Percentiles rank a stretch among this genome's conserved stretches.
Conservation (phyloP, 805 yeast genomes). For the Kregervanrija fluxuum region DNA sequence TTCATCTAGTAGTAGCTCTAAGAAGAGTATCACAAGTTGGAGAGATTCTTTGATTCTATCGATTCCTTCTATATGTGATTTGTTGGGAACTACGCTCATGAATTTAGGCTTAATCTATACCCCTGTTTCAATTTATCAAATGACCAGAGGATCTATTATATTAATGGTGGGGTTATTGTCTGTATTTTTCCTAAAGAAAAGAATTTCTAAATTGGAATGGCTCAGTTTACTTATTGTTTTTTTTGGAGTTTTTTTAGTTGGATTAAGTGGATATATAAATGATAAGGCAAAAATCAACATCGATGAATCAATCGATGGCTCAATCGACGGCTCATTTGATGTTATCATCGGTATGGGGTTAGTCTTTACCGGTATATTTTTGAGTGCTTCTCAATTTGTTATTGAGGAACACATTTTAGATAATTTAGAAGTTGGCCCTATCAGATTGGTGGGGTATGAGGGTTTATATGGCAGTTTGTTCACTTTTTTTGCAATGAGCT, state of each 20-base stretch:
- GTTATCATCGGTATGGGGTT: constrained; percentile 50
- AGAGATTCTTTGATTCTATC: constrained; percentile 33
- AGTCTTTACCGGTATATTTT: constrained; percentile 54
- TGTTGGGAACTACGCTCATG: constrained; percentile 67
- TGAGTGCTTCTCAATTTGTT: constrained; percentile 72
- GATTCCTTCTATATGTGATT: constrained; percentile 65
- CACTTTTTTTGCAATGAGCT: constrained; percentile 37
- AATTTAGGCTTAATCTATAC: constrained; percentile 67
- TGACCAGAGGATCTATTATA: constrained; percentile 77
- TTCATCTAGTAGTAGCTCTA: not conserved
- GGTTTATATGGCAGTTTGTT: constrained; percentile 57
- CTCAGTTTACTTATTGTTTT: constrained; percentile 54
- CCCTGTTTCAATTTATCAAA: constrained; percentile 76
- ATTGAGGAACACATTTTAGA: constrained; percentile 63
- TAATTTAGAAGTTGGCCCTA: constrained; percentile 47
- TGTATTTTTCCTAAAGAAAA: constrained; percentile 49
- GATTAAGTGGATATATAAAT: constrained; percentile 51
- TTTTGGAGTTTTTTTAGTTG: constrained; percentile 65
- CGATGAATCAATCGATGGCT: not conserved
- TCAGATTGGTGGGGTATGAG: constrained; percentile 65
- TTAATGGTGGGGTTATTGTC: constrained; percentile 70
- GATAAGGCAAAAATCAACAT: constrained; percentile 1
- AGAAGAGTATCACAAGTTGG: constrained; percentile 12
- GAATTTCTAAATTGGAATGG: constrained; percentile 62
- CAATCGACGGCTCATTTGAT: constrained; percentile 19